Conservation (phyloP, 148 eudicot species). For the Suaeda aralocaspica region DNA sequence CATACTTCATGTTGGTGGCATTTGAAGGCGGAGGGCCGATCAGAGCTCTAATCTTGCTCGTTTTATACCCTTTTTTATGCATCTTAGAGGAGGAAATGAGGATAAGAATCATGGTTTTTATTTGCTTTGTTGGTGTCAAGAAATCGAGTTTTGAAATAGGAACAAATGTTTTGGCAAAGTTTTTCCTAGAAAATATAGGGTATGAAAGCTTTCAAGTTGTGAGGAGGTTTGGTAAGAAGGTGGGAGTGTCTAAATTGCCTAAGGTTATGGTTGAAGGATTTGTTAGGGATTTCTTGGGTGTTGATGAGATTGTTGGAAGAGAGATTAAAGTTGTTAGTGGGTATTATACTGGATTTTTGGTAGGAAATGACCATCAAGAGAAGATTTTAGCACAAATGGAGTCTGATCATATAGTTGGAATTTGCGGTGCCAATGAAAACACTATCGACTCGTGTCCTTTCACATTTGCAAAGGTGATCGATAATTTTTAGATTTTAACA, state of each 20-base stretch:
- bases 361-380: not conserved
- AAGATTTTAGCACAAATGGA: not conserved
- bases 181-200: conserved; percentile 34
- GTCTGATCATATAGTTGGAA: conserved; percentile 15
- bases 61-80: conserved; percentile 28
- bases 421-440: not conserved
- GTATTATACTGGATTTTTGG: conserved; percentile 25
- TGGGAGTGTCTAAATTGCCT: conserved; percentile 31
- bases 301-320: conserved; percentile 27
- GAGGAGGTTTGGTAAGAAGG: conserved; percentile 25
- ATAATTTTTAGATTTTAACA: too few species aligned
- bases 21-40: conserved; percentile 33
- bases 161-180: conserved; percentile 35
- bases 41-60: conserved; percentile 33
- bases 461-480: conserved; percentile 17
- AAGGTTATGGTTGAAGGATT: conserved; percentile 40
- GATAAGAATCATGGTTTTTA: conserved; percentile 31
- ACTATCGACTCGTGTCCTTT: conserved; percentile 12
- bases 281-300: conserved; percentile 29
- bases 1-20: conserved; percentile 40
- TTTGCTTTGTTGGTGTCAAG: conserved; percentile 32
- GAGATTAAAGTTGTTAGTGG: conserved; percentile 29
- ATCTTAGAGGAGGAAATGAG: conserved; percentile 18
- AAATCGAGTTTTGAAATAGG: conserved; percentile 19
- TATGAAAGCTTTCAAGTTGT: conserved; percentile 31